Evolutionary conservation across 2,329 filamentous ascomycete genomes (phyloP), one percentile per base, ranked within the genome.

Genomic region (Cladosporium sp.): DNA sequence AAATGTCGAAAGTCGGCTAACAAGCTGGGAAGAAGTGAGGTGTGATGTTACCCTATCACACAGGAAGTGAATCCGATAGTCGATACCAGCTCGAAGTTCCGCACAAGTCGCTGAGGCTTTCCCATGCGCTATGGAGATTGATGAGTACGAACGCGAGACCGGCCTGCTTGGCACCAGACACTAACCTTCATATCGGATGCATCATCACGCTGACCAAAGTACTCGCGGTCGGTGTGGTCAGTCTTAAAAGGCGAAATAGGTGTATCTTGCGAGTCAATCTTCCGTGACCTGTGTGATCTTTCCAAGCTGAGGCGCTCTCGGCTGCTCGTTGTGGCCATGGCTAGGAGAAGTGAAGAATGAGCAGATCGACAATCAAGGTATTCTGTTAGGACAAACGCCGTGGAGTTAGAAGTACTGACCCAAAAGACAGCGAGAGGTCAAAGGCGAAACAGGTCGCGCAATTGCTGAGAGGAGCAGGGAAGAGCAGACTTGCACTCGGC

Each of bases 31-130:
- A 6, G 6, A 25, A 25, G 25, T 25, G 17, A 20, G 40, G 4
- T 22, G 11, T 25, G 14, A 55, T 34, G 5, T 6, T 37, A 56
- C 54, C 54, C 54, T 40, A 56, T 56, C 19, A 49, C 54, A n/a
- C 54, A 56, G 12, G 54, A 56, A 8, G 42, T 56, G 14, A 49
- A 56, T 3, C 54, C 54, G 3, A 56, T 49, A 2, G 54, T 39
- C 9, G 54, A 56, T 0, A 56, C 42, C 34, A 49, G 22, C 8
- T 56, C 54, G 20, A 56, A 56, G 17, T 56, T 56, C 8, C 54
- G 42, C 11, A n/a, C n/a, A 6, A 56, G 54, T 17, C 34, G 42
- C 14, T 56, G 54, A 2, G 54, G n/a, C 28, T 56, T 49, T 3
- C 40, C 40, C 40, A 56, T 56, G 20, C 54, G 54, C 54, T 56